phyloP scores from a whole-genome alignment of 1,284 basidiomycete species.

The Chalciporus piperatoides region DNA sequence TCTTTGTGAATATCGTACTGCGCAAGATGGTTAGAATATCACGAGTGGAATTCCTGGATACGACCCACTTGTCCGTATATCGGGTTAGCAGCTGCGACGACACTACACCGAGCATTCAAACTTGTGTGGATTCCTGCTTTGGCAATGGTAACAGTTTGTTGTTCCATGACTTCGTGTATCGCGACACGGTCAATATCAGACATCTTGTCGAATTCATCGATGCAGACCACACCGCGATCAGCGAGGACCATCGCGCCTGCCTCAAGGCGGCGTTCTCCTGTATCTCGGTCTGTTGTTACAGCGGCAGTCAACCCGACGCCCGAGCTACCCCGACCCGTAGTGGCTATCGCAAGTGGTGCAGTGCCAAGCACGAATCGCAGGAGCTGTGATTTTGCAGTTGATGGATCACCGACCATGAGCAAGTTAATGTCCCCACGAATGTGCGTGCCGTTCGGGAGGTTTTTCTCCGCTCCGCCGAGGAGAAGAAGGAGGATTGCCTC shows the following conservation, averaged over 20 bases:
- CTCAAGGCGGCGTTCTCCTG: conserved; percentile 92
- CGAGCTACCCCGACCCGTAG: conserved; percentile 95
- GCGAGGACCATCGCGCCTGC: conserved; percentile 99
- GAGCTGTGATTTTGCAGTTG: conserved; percentile 96
- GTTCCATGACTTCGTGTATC: conserved; percentile 99
- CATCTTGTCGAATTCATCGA: conserved; percentile 99
- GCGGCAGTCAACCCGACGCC: conserved; percentile 99
- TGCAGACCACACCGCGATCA: conserved; percentile 98
- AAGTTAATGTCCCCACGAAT: conserved; percentile 99
- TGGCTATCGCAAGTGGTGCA: conserved; percentile 96
- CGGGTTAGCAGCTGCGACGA: conserved; percentile 97
- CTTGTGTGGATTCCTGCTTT: conserved; percentile 99
- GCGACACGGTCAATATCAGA: conserved; percentile 98
- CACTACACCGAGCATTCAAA: conserved; percentile 96
- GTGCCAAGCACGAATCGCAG: conserved; percentile 95
- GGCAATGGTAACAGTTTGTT: conserved; percentile 98
- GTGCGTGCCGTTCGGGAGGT: conserved; percentile 95
- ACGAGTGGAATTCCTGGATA: not conserved
- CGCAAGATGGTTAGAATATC: conserved; percentile 6
- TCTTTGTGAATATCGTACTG: conserved; percentile 99
- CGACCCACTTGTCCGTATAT: conserved; percentile 90
- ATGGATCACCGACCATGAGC: conserved; percentile 99
- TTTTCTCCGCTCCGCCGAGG: conserved; percentile 97
- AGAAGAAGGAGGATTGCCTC: conserved; percentile 89
- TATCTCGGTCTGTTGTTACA: conserved; percentile 97